Percentiles rank a stretch among this genome's conserved stretches.
These are phyloP conservation scores for Didymella glomerata DNA, from an alignment of 2,329 filamentous ascomycete species.

Conservation along the genomic window DNA sequence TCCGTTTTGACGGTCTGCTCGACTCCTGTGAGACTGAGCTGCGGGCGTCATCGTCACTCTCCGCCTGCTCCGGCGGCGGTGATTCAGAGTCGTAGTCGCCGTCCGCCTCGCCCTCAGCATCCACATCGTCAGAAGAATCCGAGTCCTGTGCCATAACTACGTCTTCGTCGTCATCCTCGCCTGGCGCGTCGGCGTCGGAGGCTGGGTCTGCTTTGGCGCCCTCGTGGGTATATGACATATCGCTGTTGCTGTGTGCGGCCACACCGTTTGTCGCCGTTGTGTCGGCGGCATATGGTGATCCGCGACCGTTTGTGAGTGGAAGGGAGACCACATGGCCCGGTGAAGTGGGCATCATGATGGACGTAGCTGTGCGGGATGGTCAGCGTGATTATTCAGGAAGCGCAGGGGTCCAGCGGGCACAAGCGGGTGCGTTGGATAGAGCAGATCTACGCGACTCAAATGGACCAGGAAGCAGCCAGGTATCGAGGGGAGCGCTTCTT, in stretches of 20 bases:
- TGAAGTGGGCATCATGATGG: constrained; percentile 68
- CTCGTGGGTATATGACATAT: constrained; percentile 76
- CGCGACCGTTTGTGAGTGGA: constrained; percentile 72
- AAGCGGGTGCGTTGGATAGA: constrained; percentile 49
- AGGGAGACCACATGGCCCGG: constrained; percentile 70
- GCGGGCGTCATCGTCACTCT: constrained; percentile 65
- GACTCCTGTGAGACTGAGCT: constrained; percentile 76
- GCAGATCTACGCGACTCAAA: constrained; percentile 55
- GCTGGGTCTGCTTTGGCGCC: constrained; percentile 54
- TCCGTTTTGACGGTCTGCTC: constrained; percentile 72
- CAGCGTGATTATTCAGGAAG: constrained; percentile 52
- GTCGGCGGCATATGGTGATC: constrained; percentile 63
- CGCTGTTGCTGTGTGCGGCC: constrained; percentile 72
- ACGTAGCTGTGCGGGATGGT: constrained; percentile 63
- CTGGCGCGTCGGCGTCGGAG: constrained; percentile 52
- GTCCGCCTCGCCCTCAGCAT: constrained; percentile 62
- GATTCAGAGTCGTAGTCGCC: constrained; percentile 78
- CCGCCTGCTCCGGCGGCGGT: constrained; percentile 52
- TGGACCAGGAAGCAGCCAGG: constrained; percentile 45
- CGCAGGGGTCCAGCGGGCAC: constrained; percentile 42
- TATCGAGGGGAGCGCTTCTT: constrained; percentile 34
- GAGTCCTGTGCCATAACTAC: constrained; percentile 56
- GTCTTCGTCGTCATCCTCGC: constrained; percentile 53
- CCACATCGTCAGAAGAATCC: constrained; percentile 59
- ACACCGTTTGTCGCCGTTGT: constrained; percentile 55